A percentile compares a stretch with the other conserved stretches of the same genome.
Conservation (phyloP, 1,284 basidiomycete genomes). For the Ceratobasidium sp. region DNA sequence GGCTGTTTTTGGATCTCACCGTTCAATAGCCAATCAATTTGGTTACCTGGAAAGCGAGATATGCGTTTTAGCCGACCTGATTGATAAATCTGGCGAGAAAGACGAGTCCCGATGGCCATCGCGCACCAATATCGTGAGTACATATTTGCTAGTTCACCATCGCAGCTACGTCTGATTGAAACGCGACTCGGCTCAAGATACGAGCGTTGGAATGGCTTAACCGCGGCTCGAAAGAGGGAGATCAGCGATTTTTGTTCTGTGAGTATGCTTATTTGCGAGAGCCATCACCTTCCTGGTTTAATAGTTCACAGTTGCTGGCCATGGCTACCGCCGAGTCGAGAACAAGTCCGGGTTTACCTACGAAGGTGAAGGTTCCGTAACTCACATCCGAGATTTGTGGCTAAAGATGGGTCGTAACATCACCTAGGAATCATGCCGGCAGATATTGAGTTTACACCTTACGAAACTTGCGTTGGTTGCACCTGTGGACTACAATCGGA, state of each 20-base stretch:
- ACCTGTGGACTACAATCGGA: neutral
- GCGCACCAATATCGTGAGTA: conserved; percentile 16
- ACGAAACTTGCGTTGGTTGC: conserved; percentile 4
- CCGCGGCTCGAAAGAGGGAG: neutral
- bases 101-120: neutral
- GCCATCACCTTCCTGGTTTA: neutral
- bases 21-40: neutral
- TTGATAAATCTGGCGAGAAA: neutral
- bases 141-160: neutral
- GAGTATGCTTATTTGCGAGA: neutral
- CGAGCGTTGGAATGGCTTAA: conserved; percentile 6
- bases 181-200: neutral
- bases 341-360: neutral
- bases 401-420: no score
- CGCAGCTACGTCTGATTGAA: no score
- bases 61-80: conserved; percentile 28
- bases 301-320: conserved; percentile 23
- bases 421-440: conserved; percentile 24
- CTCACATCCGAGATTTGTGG: neutral
- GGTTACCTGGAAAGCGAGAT: conserved; percentile 5
- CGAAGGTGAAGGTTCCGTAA: conserved; percentile 7
- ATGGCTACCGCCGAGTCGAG: conserved; percentile 21
- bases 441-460: neutral
- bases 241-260: conserved; percentile 29
- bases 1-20: neutral